Evolutionary conservation across 2,329 filamentous ascomycete species (phyloP).

Genomic region (Teratosphaeria zuluensis): DNA sequence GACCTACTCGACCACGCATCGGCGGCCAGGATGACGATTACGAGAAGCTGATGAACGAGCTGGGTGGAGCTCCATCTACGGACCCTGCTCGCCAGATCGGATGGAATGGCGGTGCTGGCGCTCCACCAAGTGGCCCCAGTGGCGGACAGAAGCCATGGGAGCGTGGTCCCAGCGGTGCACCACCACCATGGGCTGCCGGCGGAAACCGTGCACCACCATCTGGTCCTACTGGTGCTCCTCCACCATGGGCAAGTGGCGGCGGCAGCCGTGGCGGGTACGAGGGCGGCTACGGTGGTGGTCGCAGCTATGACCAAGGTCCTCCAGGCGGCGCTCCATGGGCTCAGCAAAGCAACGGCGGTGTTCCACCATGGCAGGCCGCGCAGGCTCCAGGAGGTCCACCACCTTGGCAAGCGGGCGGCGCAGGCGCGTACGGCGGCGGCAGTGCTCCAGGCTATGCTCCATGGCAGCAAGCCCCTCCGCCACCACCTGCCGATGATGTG

Average conservation of each 20-base stretch:
- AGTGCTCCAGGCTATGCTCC: background rate
- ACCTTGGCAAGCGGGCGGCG: slow-evolving; percentile 8
- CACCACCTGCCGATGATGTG: background rate
- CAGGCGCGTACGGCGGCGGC: background rate
- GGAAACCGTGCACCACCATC: slow-evolving; percentile 5
- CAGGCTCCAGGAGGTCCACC: slow-evolving; percentile 4
- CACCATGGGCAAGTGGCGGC: slow-evolving; percentile 26
- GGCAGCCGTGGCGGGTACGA: slow-evolving; percentile 9
- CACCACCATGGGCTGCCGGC: slow-evolving; percentile 25
- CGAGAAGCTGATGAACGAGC: slow-evolving; percentile 98
- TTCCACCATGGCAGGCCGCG: background rate
- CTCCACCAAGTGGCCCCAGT: slow-evolving; percentile 52
- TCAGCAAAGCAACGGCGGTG: slow-evolving; percentile 5
- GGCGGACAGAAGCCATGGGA: slow-evolving; percentile 36
- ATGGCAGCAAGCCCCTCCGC: background rate
- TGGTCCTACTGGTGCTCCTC: slow-evolving; percentile 16
- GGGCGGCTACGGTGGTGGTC: slow-evolving; percentile 12
- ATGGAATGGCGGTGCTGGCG: slow-evolving; percentile 60
- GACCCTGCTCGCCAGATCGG: slow-evolving; percentile 66
- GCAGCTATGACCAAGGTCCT: slow-evolving; percentile 15
- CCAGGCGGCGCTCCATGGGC: slow-evolving; percentile 9
- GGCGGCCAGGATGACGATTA: slow-evolving; percentile 81
- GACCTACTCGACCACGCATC: slow-evolving; percentile 45
- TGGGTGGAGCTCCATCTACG: slow-evolving; percentile 61
- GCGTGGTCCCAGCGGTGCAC: slow-evolving; percentile 19